Conservation (phyloP, 31 red algal species). For the Bonnemaisonia californica region DNA sequence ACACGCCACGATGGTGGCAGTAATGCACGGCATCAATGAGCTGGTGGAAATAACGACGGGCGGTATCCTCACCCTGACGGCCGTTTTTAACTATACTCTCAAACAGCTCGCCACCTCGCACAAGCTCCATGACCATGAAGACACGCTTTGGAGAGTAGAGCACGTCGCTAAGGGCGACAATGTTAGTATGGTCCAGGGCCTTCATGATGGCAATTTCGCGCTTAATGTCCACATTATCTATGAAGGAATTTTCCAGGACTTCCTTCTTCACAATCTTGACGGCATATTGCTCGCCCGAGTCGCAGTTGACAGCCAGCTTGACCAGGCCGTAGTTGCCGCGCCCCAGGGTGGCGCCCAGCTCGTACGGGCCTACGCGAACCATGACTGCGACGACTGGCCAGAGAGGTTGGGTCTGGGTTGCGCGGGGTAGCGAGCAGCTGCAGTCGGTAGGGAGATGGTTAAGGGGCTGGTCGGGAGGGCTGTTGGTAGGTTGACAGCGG, state of each 20-base stretch:
- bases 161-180: conserved; percentile 88
- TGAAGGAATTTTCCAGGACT: conserved; percentile 66
- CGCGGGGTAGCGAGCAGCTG: too few species aligned
- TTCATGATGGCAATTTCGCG: conserved; percentile 99
- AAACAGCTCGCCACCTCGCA: conserved; percentile 89
- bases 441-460: too few species aligned
- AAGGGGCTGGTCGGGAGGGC: too few species aligned
- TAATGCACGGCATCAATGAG: conserved; percentile 96
- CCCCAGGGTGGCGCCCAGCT: conserved; percentile 81
- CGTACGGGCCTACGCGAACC: conserved; percentile 84
- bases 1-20: conserved; percentile 93
- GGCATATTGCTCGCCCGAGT: conserved; percentile 89
- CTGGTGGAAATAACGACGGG: conserved; percentile 84
- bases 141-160: conserved; percentile 81
- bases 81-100: conserved; percentile 88
- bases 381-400: too few species aligned
- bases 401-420: too few species aligned
- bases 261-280: conserved; percentile 97
- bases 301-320: conserved; percentile 89
- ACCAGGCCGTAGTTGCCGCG: conserved; percentile 89
- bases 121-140: conserved; percentile 99
- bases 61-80: conserved; percentile 70
- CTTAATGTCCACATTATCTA: conserved; percentile 85
- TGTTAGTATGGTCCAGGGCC: conserved; percentile 88
- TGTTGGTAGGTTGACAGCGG: too few species aligned